phyloP scores from a whole-genome alignment of 305 asterid species.

The Solanum aculeatissimum region DNA sequence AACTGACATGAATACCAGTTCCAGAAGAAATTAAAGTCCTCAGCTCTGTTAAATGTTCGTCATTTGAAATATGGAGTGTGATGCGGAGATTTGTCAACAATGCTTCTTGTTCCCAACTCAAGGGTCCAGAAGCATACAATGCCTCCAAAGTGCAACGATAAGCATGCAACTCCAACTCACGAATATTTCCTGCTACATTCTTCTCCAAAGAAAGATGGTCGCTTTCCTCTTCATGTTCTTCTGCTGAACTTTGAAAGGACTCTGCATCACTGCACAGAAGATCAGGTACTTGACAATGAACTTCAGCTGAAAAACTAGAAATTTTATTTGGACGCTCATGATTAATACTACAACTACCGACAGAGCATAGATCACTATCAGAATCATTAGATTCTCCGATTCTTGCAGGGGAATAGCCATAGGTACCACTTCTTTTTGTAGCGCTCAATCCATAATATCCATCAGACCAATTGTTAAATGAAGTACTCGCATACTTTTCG shows the following conservation, averaged over 20 bases:
- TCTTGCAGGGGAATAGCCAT: background rate
- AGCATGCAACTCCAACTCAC: conserved; percentile 40
- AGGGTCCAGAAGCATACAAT: conserved; percentile 36
- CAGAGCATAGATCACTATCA: conserved; percentile 8
- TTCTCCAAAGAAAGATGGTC: background rate
- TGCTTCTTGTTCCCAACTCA: conserved; percentile 42
- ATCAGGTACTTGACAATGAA: background rate
- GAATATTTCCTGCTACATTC: conserved; percentile 19
- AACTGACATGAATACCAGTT: conserved; percentile 17
- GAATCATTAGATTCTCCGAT: conserved; percentile 1
- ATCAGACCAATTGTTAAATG: background rate
- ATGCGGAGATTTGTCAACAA: conserved; percentile 38
- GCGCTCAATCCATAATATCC: background rate
- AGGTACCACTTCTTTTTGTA: background rate
- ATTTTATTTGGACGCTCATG: background rate
- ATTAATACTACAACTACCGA: conserved; percentile 13
- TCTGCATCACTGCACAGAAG: conserved; percentile 29
- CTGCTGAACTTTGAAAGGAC: conserved; percentile 9
- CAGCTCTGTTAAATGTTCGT: conserved; percentile 37
- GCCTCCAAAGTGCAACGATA: conserved; percentile 38
- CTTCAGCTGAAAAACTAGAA: background rate
- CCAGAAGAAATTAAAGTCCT: conserved; percentile 28
- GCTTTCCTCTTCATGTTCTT: conserved; percentile 1
- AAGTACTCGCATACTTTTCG: background rate
- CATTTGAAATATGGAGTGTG: conserved; percentile 36